These are phyloP conservation scores for Xylaria scruposa DNA, from an alignment of 495 filamentous ascomycete species.

Conservation along the genomic window DNA sequence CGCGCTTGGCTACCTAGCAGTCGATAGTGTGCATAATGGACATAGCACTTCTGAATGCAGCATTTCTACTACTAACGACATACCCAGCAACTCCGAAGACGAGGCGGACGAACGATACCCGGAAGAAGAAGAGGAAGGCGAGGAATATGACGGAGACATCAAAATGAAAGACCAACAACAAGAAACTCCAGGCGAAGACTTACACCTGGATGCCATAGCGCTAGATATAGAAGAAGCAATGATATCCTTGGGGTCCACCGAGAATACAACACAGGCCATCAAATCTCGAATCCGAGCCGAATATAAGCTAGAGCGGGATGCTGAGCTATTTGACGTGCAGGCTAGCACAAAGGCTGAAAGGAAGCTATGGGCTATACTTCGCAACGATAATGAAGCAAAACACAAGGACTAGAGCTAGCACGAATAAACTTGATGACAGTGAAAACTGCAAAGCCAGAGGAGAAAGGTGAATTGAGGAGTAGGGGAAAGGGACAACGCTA, in stretches of 20 bases:
- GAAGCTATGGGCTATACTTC: conserved; percentile 60
- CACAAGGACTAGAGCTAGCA: neutral
- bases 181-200: conserved; percentile 29
- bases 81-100: neutral
- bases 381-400: neutral
- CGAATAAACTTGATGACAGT: neutral
- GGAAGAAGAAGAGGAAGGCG: conserved; percentile 33
- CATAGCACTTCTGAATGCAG: conserved; percentile 1
- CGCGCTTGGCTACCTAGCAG: conserved; percentile 43
- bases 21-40: conserved; percentile 23
- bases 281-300: conserved; percentile 40
- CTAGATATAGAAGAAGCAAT: conserved; percentile 40
- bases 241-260: conserved; percentile 31
- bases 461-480: neutral
- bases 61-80: neutral
- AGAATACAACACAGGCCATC: conserved; percentile 29
- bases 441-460: neutral
- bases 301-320: conserved; percentile 55
- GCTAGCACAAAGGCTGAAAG: conserved; percentile 62
- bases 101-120: conserved; percentile 30
- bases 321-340: conserved; percentile 60
- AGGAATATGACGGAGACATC: conserved; percentile 32
- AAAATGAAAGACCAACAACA: conserved; percentile 11
- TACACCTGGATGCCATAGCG: conserved; percentile 30
- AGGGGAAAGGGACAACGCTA: neutral